A percentile compares a stretch with the other conserved stretches of the same genome.
Evolutionary conservation across 352 stramenopile genomes (phyloP).

Genomic region (Phytopythium mirpurense): DNA sequence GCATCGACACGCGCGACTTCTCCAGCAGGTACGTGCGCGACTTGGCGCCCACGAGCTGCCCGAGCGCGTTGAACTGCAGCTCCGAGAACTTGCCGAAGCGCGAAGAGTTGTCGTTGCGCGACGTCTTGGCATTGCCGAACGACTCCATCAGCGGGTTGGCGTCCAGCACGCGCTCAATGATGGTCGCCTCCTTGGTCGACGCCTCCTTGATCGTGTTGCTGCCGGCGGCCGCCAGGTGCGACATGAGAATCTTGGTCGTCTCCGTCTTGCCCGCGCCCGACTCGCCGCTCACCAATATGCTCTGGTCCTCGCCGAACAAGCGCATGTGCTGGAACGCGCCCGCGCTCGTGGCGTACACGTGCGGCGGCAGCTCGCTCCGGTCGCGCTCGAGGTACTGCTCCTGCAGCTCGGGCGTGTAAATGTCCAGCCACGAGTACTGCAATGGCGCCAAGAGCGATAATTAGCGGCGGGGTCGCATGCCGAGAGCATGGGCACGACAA

Average conservation of each 20-base stretch:
- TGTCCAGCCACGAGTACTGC: constrained; percentile 90
- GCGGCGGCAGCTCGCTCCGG: constrained; percentile 61
- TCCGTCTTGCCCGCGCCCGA: constrained; percentile 93
- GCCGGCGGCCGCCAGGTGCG: constrained; percentile 80
- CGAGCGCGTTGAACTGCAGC: constrained; percentile 91
- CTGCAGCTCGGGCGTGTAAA: constrained; percentile 81
- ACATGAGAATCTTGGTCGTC: constrained; percentile 96
- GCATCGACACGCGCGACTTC: constrained; percentile 86
- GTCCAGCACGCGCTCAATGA: constrained; percentile 80
- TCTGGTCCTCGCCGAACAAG: constrained; percentile 75
- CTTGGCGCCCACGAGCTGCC: constrained; percentile 71
- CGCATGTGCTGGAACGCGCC: constrained; percentile 81
- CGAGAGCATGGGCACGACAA: background rate
- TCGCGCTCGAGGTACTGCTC: constrained; percentile 76
- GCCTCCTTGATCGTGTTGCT: constrained; percentile 26
- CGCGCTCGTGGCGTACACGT: constrained; percentile 80
- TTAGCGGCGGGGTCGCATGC: background rate
- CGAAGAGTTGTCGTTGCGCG: constrained; percentile 94
- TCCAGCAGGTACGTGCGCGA: constrained; percentile 86
- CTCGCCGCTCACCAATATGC: constrained; percentile 83
- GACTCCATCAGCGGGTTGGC: constrained; percentile 89
- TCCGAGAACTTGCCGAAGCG: constrained; percentile 96
- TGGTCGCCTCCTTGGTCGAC: constrained; percentile 45
- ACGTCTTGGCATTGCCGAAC: constrained; percentile 96
- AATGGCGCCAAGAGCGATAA: constrained; percentile 4